A percentile compares a stretch with the other conserved stretches of the same genome.
These are phyloP conservation scores for Sporothrix protearum DNA, from an alignment of 2,329 filamentous ascomycete genomes.

Conservation along the genomic window DNA sequence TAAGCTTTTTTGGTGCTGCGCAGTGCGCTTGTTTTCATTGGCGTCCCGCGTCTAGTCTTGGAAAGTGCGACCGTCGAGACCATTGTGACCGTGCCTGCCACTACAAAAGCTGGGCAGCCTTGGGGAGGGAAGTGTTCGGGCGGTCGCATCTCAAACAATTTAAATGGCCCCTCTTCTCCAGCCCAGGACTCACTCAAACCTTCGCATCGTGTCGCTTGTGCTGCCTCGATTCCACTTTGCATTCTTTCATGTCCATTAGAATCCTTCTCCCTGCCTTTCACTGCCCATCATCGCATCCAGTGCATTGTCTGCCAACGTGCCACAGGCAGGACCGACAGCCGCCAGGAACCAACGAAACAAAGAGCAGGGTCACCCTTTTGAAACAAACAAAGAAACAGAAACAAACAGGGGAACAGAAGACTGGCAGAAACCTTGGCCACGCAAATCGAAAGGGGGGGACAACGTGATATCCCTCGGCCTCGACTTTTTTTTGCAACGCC, in stretches of 20 bases:
- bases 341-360: slow-evolving; percentile 16
- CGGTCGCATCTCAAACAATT: not conserved
- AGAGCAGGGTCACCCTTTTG: slow-evolving; percentile 5
- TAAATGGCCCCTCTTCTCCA: slow-evolving; percentile 1
- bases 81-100: too few species aligned
- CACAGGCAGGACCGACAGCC: not conserved
- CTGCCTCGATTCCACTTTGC: not conserved
- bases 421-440: not conserved
- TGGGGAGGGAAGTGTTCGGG: not conserved
- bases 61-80: not conserved
- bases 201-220: not conserved
- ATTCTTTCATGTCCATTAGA: not conserved
- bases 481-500: not conserved
- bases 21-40: not conserved
- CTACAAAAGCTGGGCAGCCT: too few species aligned
- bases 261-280: not conserved
- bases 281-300: not conserved
- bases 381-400: slow-evolving; percentile 16
- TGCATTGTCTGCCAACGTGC: not conserved
- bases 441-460: not conserved
- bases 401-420: not conserved
- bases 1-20: not conserved
- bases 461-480: not conserved
- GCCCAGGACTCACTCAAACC: not conserved
- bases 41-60: not conserved